Percentiles rank a stretch among this genome's conserved stretches.
Conservation (phyloP, 768 basidiomycete genomes). For the Clathrus columnatus region DNA sequence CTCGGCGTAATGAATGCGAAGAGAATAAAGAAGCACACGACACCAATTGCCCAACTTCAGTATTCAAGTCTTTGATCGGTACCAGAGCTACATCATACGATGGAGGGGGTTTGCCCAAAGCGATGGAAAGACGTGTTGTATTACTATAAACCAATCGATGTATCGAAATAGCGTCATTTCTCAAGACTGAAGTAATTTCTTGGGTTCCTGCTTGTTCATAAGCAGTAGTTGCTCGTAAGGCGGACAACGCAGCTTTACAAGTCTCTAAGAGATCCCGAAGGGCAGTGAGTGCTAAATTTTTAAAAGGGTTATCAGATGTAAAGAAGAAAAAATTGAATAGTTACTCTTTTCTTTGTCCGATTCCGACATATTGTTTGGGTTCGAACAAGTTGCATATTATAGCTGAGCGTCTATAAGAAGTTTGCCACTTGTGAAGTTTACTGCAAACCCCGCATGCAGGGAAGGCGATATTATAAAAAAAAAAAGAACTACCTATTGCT, state of each 20-base stretch:
- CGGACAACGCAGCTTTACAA: neutral
- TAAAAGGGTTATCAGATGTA: neutral
- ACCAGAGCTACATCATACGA: constrained; percentile 41
- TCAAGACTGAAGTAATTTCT: constrained; percentile 29
- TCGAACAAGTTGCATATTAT: neutral
- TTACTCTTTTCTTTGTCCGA: neutral
- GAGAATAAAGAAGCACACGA: constrained; percentile 42
- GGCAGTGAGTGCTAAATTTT: neutral
- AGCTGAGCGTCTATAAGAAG: neutral
- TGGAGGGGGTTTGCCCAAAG: constrained; percentile 46
- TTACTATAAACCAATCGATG: constrained; percentile 48
- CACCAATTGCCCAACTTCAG: constrained; percentile 39
- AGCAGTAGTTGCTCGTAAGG: neutral
- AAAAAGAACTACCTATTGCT: no score
- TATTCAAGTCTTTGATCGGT: constrained; percentile 45
- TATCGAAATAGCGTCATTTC: constrained; percentile 48
- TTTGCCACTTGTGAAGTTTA: no score
- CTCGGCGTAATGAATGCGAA: constrained; percentile 33
- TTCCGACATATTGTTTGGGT: neutral
- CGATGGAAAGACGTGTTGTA: constrained; percentile 54
- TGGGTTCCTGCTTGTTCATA: neutral
- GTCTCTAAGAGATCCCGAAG: neutral
- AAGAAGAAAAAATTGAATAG: neutral
- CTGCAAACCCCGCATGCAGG: no score
- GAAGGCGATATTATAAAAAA: no score